Evolutionary conservation across 371 early-diverging fungal species (phyloP), one percentile per base, ranked within the genome.

Genomic region (Mucor mucedo): DNA sequence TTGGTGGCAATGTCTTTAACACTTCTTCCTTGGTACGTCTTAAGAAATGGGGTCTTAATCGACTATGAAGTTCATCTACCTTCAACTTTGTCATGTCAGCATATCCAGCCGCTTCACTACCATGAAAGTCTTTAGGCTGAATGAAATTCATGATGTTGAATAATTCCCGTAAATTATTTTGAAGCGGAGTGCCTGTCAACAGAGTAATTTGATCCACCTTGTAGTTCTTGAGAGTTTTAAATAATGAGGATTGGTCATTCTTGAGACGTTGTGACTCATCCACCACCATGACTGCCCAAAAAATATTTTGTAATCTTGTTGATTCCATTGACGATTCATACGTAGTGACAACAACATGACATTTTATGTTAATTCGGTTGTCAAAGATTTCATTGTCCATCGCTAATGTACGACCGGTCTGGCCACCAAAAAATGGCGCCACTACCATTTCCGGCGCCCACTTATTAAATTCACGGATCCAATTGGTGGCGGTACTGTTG

Each of bases 221-320:
- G 8, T 93, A 69, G 27, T 58, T 60, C 7, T 70, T 54, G 28
- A 95, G 75, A n/a, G 77, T 76, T 54, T 73, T 71, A 79, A 90
- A 94, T 21, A 93, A 84, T 40, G 85, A 84, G 14, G 87, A 82
- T 48, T 71, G 72, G 60, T 87, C 84, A 72, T 93, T 95, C 70
- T 95, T 96, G 35, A 96, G 75, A 50, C 95, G 83, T 60, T 96
- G 96, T 1, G 93, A 95, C 73, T 95, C 96, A 71, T 96, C 96
- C 2, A 93, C 86, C 3, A 93, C 75, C 41, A 92, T 52, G 13
- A 79, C 81, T n/a, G 88, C 83, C 87, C 90, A 96, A 47, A 67
- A 69, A 0, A 62, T 4, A 0, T 47, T n/a, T n/a, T 56, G 60
- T 11, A 70, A 28, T 21, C 55, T 49, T 10, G 52, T 13, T 16